These are phyloP conservation scores for Hypoxylon sp. DNA, from an alignment of 2,329 filamentous ascomycete species.

Conservation along the genomic window DNA sequence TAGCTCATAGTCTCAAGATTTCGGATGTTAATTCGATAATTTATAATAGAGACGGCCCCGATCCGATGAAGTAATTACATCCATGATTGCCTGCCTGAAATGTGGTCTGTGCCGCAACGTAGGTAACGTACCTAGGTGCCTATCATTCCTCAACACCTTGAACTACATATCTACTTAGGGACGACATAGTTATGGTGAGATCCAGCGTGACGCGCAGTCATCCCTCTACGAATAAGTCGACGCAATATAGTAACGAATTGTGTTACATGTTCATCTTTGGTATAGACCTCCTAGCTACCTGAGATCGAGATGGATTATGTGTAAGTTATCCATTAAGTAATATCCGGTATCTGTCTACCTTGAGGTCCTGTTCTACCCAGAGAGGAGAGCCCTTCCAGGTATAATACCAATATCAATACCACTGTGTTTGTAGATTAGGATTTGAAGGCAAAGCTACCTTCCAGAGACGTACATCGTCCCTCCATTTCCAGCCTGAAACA, in stretches of 20 bases:
- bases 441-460: constrained; percentile 7
- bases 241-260: not conserved
- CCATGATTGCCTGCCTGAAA: not conserved
- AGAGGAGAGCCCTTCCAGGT: constrained; percentile 21
- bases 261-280: not conserved
- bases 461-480: constrained; percentile 15
- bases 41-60: not conserved
- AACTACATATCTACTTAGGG: not conserved
- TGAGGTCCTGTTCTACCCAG: constrained; percentile 8
- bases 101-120: not conserved
- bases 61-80: not conserved
- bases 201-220: not conserved
- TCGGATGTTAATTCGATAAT: not conserved
- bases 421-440: constrained; percentile 15
- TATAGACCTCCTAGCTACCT: not conserved
- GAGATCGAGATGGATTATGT: not conserved
- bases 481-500: constrained; percentile 15
- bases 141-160: not conserved
- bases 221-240: not conserved
- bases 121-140: not conserved
- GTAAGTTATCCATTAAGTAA: constrained; percentile 17
- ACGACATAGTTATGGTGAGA: too few species aligned
- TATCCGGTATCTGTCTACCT: constrained; percentile 14
- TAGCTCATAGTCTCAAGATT: not conserved
- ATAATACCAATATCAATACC: constrained; percentile 14